These are phyloP conservation scores for Annulohypoxylon maeteangense DNA, from an alignment of 495 filamentous ascomycete genomes.

Conservation along the genomic window DNA sequence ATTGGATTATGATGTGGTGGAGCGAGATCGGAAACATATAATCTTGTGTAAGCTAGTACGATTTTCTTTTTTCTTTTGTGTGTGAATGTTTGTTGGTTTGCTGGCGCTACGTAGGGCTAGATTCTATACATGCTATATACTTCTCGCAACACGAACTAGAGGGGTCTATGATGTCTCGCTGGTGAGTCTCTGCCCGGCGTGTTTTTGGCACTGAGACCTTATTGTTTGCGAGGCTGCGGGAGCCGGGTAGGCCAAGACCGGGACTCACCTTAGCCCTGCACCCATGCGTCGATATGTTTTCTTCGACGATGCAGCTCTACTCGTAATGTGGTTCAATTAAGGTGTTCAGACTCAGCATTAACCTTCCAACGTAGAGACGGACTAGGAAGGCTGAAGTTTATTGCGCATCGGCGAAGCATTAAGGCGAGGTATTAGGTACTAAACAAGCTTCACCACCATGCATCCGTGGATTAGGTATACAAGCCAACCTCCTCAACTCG, in stretches of 20 bases:
- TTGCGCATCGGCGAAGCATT: conserved; percentile 2
- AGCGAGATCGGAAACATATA: background rate
- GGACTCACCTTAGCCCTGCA: background rate
- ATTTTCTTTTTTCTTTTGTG: background rate
- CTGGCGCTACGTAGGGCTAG: too few species aligned
- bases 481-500: background rate
- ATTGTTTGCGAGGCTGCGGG: background rate
- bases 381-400: background rate
- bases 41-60: background rate
- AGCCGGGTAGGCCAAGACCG: conserved; percentile 2
- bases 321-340: conserved; percentile 13
- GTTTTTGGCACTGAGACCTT: background rate
- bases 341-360: conserved; percentile 19
- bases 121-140: conserved; percentile 12
- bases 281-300: background rate
- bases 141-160: background rate
- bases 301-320: background rate
- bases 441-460: background rate
- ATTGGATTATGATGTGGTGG: background rate
- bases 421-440: background rate
- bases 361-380: conserved; percentile 1
- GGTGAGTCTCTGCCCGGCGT: background rate
- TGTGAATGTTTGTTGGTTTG: background rate
- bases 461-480: too few species aligned
- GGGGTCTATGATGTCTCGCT: background rate